Conservation (phyloP, 179 eudicot genomes). For the Silene noctiflora region DNA sequence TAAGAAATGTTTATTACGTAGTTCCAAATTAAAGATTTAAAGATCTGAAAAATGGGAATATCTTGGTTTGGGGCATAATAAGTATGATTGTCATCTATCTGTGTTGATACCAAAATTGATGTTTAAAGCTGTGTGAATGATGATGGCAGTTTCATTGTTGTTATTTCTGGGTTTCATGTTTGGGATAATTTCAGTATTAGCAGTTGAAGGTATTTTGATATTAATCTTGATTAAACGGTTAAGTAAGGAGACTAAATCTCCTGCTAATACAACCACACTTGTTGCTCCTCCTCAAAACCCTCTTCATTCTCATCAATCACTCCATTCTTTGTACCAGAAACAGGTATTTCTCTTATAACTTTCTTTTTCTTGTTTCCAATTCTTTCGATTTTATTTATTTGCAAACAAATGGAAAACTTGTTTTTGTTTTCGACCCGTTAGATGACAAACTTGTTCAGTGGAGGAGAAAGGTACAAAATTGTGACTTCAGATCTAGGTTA, state of each 20-base stretch:
- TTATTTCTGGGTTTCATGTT: slow-evolving; percentile 43
- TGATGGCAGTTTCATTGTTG: slow-evolving; percentile 23
- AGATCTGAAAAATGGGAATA: no score
- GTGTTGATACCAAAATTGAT: no score
- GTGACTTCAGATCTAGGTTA: no score
- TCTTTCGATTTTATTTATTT: no score
- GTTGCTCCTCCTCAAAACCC: slow-evolving; percentile 7
- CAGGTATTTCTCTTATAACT: slow-evolving; percentile 24
- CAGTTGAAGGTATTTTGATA: slow-evolving; percentile 41
- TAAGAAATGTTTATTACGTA: no score
- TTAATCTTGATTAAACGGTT: slow-evolving; percentile 37
- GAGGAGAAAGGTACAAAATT: no score
- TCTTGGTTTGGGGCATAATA: no score
- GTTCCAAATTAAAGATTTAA: no score
- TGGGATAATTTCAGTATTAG: slow-evolving; percentile 50
- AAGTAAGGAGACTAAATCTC: slow-evolving; percentile 22
- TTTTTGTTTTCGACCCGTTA: no score
- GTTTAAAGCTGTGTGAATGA: neutral
- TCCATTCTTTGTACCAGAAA: slow-evolving; percentile 27
- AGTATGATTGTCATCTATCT: no score
- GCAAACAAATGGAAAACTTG: no score
- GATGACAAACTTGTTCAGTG: no score
- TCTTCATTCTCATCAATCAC: slow-evolving; percentile 26
- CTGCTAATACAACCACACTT: slow-evolving; percentile 15
- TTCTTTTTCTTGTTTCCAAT: neutral